These are phyloP conservation scores for Pseudocercospora crystallina DNA, from an alignment of 2,329 filamentous ascomycete genomes.

Conservation along the genomic window DNA sequence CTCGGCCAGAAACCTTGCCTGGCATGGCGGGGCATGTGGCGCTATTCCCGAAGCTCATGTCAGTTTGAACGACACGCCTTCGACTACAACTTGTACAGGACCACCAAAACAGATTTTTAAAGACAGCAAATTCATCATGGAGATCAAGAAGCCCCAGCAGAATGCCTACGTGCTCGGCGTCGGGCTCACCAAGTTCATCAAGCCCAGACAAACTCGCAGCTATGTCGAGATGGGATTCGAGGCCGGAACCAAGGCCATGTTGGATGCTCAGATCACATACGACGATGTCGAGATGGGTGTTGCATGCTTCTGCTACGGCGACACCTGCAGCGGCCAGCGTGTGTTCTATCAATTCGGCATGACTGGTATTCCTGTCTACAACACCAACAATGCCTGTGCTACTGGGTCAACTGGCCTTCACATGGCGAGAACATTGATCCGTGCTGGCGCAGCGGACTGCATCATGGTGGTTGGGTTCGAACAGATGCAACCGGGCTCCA, in stretches of 20 bases:
- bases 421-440: conserved; percentile 79
- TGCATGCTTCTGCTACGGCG: conserved; percentile 88
- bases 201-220: conserved; percentile 88
- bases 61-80: conserved; percentile 9
- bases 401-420: conserved; percentile 90
- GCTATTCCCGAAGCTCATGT: conserved; percentile 6
- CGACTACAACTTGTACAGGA: background rate
- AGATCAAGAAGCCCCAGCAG: conserved; percentile 36
- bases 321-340: conserved; percentile 65
- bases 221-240: conserved; percentile 94
- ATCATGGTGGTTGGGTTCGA: conserved; percentile 93
- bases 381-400: conserved; percentile 98
- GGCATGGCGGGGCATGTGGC: conserved; percentile 1
- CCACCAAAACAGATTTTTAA: background rate
- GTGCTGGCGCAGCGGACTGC: conserved; percentile 65
- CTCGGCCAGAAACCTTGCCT: conserved; percentile 5
- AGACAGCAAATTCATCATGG: conserved; percentile 12
- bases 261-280: conserved; percentile 85
- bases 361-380: conserved; percentile 94
- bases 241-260: conserved; percentile 82
- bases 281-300: conserved; percentile 93
- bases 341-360: conserved; percentile 99
- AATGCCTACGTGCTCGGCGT: conserved; percentile 86
- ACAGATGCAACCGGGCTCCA: conserved; percentile 93
- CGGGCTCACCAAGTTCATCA: conserved; percentile 99